Evolutionary conservation across 192 early-diverging fungal species (phyloP), one percentile per base, ranked within the genome.

Genomic region (Linnemannia exigua): DNA sequence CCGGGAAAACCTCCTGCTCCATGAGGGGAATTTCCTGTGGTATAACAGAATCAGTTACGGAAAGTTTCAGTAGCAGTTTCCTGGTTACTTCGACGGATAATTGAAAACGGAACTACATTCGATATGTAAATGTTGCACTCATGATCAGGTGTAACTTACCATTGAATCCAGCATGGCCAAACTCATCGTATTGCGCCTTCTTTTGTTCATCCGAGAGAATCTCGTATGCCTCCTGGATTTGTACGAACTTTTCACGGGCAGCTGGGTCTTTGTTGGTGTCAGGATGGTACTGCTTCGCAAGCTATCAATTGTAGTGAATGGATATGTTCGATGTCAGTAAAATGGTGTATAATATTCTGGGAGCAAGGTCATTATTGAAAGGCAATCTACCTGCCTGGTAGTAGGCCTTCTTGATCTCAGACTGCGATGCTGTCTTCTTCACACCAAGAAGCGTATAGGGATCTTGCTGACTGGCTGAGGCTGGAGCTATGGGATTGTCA

Each of bases 181-280:
- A 97, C 89, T 96, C 94, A 89, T 99, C 98, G 74, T 98, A 99
- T 48, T 95, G 92, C 5, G 94, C 92, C 67, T 97, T 94, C 89
- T 99, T 99, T 79, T 92, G 85, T 63, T 97, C 97, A 75, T 99
- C 98, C 0, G 96, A 97, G 7, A 99, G 88, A 74, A 98, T 95
- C 90, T 98, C 97, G 83, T 99, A 99, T 0, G 98, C 98, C 79
- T 98, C 95, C 83, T 99, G 98, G 80, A 99, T 95, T 89, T 99
- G 96, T 15, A 98, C 90, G 90, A 99, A 99, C 90, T 96, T 97
- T 87, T 99, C 98, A 76, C 97, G 96, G 38, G 98, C 96, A 12
- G 90, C 91, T 44, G 94, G 89, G 44, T 95, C 95, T 82, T 99
- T 98, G 93, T 98, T 99, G 22, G 98, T 98, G 79, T 99, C 98